These are phyloP conservation scores for Apiotrichum brassicae DNA, from an alignment of 1,284 basidiomycete species.

Conservation along the genomic window DNA sequence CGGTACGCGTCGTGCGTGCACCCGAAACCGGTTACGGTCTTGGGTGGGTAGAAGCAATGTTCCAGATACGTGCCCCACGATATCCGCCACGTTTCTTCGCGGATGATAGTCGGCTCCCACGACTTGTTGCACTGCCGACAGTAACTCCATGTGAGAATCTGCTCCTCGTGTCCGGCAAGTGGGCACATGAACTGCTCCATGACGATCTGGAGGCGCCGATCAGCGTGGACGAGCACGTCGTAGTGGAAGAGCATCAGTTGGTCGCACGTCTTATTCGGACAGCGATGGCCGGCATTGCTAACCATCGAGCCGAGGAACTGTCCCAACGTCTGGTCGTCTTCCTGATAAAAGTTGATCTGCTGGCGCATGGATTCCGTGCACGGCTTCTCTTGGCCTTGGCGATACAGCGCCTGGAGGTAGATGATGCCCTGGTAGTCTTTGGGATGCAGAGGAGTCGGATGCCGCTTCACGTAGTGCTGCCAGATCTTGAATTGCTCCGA, in stretches of 20 bases:
- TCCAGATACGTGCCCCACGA: slow-evolving; percentile 48
- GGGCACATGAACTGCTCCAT: slow-evolving; percentile 63
- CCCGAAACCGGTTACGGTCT: slow-evolving; percentile 58
- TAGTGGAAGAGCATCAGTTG: slow-evolving; percentile 77
- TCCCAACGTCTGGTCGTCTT: slow-evolving; percentile 85
- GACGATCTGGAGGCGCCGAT: slow-evolving; percentile 72
- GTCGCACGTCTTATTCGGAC: slow-evolving; percentile 75
- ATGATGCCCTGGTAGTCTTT: slow-evolving; percentile 86
- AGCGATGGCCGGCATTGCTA: slow-evolving; percentile 62
- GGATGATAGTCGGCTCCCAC: slow-evolving; percentile 82
- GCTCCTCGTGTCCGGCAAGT: slow-evolving; percentile 53
- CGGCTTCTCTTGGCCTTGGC: slow-evolving; percentile 47
- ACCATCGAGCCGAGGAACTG: slow-evolving; percentile 76
- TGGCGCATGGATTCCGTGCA: slow-evolving; percentile 53
- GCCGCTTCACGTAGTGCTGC: slow-evolving; percentile 83
- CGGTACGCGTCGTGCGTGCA: slow-evolving; percentile 93
- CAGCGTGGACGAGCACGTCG: slow-evolving; percentile 82
- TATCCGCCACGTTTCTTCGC: slow-evolving; percentile 74
- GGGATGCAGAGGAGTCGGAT: slow-evolving; percentile 74
- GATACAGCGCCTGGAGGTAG: slow-evolving; percentile 41
- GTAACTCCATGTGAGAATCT: slow-evolving; percentile 86
- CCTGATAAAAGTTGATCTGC: slow-evolving; percentile 83
- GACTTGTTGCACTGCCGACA: slow-evolving; percentile 74
- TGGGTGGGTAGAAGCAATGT: slow-evolving; percentile 66
- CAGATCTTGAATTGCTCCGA: slow-evolving; percentile 78